Evolutionary conservation across 441 rosid genomes (phyloP).

Genomic region (Syzygium syzygioides): DNA sequence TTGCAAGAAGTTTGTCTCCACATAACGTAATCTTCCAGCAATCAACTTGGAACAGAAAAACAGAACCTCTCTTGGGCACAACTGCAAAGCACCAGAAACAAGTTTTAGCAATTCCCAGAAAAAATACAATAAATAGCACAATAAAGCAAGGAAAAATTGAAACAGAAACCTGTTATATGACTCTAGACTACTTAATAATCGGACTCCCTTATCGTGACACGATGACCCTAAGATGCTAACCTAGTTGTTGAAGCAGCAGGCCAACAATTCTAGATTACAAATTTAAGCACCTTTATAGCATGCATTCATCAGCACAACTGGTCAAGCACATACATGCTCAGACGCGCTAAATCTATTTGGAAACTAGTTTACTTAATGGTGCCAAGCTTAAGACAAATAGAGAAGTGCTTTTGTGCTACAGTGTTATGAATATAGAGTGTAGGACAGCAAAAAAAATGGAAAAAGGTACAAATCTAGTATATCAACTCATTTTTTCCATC

Average conservation of each 20-base stretch:
- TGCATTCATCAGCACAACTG: not conserved
- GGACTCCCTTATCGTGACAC: not conserved
- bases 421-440: not conserved
- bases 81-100: conserved; percentile 30
- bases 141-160: not conserved
- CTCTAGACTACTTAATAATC: not conserved
- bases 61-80: conserved; percentile 70
- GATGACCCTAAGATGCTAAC: not conserved
- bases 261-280: not conserved
- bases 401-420: not conserved
- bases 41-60: conserved; percentile 65
- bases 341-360: not conserved
- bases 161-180: not conserved
- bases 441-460: not conserved
- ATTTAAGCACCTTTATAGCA: not conserved
- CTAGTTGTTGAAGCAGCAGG: not conserved
- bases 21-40: conserved; percentile 71
- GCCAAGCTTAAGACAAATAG: not conserved
- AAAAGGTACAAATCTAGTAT: not conserved
- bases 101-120: not conserved
- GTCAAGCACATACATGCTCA: not conserved
- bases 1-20: conserved; percentile 72
- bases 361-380: not conserved
- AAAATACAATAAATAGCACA: not conserved
- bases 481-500: not conserved